Evolutionary conservation across 2,329 filamentous ascomycete species (phyloP), one percentile per base, ranked within the genome.

Genomic region (Pseudocercospora macadamiae): DNA sequence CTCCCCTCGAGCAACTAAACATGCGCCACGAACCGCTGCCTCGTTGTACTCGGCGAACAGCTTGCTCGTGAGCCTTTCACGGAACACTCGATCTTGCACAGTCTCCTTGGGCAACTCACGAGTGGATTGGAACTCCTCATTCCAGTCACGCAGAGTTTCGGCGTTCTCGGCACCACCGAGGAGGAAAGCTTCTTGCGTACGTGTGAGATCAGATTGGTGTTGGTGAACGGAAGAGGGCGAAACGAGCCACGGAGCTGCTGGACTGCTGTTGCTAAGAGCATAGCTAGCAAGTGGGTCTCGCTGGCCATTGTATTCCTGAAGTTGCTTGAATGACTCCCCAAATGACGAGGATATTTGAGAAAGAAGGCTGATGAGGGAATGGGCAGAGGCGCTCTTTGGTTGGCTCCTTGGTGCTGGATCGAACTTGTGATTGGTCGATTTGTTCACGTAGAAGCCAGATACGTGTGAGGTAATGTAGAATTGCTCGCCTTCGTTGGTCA

Each of bases 11-110:
- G 93, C 93, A 54, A 99, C 93, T 66, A 97, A 81, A 45, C 97
- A 90, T 28, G 95, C 93, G 62, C 95, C 95, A 62, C 91, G 87
- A 37, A 92, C 90, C 56, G 96, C 95, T 47, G 95, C 93, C 73
- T 99, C 95, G 64, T 93, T 96, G 77, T 97, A 99, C 75, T 99
- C 95, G 9, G 95, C 95, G 73, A 96, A 97, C 1, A 99, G 85
- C 79, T 99, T 99, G 14, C 92, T 95, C 6, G 95, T 89, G 55
- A 99, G 82, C 28, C 95, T 87, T 76, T 99, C 95, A 26, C 95
- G 86, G 83, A 97, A 97, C 16, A 99, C 93, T 54, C 93, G 87
- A 72, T 99, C 95, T 75, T 97, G 93, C 9, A 99, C 90, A 6
- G 88, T 91, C 64, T 97, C 93, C 72, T 92, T 93, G 30, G 93